Percentiles rank a stretch among this genome's conserved stretches.
These are phyloP conservation scores for Ganoderma boninense DNA, from an alignment of 1,284 basidiomycete genomes.

Conservation along the genomic window DNA sequence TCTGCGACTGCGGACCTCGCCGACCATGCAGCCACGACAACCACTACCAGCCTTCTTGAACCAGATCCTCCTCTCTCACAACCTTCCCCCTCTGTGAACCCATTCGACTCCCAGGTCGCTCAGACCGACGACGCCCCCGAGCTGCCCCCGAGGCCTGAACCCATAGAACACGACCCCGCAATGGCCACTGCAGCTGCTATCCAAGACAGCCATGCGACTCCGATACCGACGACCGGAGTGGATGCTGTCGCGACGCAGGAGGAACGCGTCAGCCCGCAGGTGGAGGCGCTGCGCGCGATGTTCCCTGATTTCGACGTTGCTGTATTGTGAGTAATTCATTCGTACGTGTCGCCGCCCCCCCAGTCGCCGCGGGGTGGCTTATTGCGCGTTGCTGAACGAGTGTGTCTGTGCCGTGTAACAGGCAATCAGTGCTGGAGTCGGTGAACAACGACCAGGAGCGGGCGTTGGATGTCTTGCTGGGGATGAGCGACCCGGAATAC, in stretches of 20 bases:
- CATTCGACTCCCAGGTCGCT: slow-evolving; percentile 15
- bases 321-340: slow-evolving; percentile 60
- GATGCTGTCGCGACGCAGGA: slow-evolving; percentile 19
- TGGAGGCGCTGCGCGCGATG: slow-evolving; percentile 69
- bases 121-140: slow-evolving; percentile 25
- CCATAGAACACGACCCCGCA: slow-evolving; percentile 7
- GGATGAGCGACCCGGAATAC: slow-evolving; percentile 84
- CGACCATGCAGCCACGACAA: slow-evolving; percentile 5
- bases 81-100: slow-evolving; percentile 14
- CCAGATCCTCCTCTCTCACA: not conserved
- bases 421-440: slow-evolving; percentile 73
- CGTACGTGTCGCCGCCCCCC: not conserved
- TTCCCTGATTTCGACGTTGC: slow-evolving; percentile 82
- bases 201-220: not conserved
- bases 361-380: not conserved
- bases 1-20: slow-evolving; percentile 3
- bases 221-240: not conserved
- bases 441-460: slow-evolving; percentile 71
- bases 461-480: slow-evolving; percentile 76
- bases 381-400: not conserved
- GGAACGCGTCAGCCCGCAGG: slow-evolving; percentile 45
- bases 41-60: slow-evolving; percentile 1
- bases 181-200: slow-evolving; percentile 14
- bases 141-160: slow-evolving; percentile 32
- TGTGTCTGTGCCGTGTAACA: slow-evolving; percentile 36